Evolutionary conservation across 1,139 yeast species (phyloP), one percentile per base, ranked within the genome.

Genomic region (Ogataea hybrid): DNA sequence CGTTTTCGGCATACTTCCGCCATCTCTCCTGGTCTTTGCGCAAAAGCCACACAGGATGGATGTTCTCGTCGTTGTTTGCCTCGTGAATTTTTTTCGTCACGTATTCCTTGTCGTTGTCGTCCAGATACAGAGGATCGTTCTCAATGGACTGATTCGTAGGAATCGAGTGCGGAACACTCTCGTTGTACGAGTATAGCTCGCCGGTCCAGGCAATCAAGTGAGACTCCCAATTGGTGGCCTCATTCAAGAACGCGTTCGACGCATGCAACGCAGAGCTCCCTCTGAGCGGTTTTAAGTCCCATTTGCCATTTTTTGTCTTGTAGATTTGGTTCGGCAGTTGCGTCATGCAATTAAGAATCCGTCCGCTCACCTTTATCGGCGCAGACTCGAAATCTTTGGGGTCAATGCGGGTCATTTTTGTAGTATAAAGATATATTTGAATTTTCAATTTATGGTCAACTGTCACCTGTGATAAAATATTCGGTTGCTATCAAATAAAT

Each of bases 201-300:
- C 98, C 98, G 0, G 97, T 85, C 99, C 99, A 94, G 1, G 90
- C 97, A 42, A 94, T 81, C 46, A 88, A 67, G 50, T 88, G 86
- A 35, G 90, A 82, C 51, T 88, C 94, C 94, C 97, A 92, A 17
- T 79, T 77, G 0, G 89, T 75, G 34, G 78, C 79, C 38, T 80
- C 76, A 40, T 73, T 73, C 44, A 92, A 67, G 56, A 77, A 82
- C 49, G 72, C 71, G 50, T 85, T 77, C 4, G 95, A 81, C 6
- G 95, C 80, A 58, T 84, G 84, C 39, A 90, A 67, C 0, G 97
- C 95, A 11, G 94, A 82, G 56, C 86, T 85, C 1, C 97, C 97
- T 20, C 92, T 72, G 15, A 88, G 73, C 5, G 81, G 79, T 43
- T 73, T 77, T 14, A 84, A 77, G 36, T 74, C 73, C 70, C 71